Conservation (phyloP, 2,329 filamentous ascomycete species). For the Calonectria hawksworthii region DNA sequence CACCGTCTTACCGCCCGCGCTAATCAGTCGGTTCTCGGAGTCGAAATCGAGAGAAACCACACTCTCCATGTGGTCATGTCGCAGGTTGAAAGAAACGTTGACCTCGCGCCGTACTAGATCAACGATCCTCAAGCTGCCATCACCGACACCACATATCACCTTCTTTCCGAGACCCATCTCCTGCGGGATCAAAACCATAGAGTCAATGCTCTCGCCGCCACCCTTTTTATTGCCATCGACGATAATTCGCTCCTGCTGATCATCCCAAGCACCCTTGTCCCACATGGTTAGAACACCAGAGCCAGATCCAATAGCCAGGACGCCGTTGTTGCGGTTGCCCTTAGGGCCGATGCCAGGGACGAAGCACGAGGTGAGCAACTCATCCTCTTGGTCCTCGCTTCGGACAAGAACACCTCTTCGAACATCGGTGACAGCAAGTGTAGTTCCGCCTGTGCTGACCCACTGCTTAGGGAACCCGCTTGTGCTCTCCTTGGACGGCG, state of each 20-base stretch:
- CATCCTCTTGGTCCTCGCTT: conserved; percentile 95
- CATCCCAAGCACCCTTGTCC: conserved; percentile 96
- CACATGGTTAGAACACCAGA: conserved; percentile 90
- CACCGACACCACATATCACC: conserved; percentile 84
- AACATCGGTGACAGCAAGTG: conserved; percentile 90
- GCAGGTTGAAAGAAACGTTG: conserved; percentile 68
- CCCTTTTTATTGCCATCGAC: conserved; percentile 71
- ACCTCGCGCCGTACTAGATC: conserved; percentile 82
- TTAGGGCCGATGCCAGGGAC: conserved; percentile 82
- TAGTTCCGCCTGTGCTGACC: conserved; percentile 93
- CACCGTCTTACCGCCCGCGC: conserved; percentile 85
- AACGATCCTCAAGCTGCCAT: conserved; percentile 84
- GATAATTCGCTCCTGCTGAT: conserved; percentile 90
- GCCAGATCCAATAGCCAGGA: conserved; percentile 81
- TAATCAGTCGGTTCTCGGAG: conserved; percentile 87
- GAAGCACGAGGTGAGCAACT: conserved; percentile 85
- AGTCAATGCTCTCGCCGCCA: conserved; percentile 85
- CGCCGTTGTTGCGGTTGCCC: conserved; percentile 75
- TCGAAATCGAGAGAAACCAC: conserved; percentile 89
- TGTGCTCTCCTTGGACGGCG: conserved; percentile 83
- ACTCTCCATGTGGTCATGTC: conserved; percentile 89
- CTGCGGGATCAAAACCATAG: conserved; percentile 79
- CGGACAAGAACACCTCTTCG: conserved; percentile 87
- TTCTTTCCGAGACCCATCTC: conserved; percentile 79
- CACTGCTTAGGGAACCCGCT: conserved; percentile 95